Evolutionary conservation across 768 basidiomycete species (phyloP).

Genomic region (Psilocybe subaeruginosa): DNA sequence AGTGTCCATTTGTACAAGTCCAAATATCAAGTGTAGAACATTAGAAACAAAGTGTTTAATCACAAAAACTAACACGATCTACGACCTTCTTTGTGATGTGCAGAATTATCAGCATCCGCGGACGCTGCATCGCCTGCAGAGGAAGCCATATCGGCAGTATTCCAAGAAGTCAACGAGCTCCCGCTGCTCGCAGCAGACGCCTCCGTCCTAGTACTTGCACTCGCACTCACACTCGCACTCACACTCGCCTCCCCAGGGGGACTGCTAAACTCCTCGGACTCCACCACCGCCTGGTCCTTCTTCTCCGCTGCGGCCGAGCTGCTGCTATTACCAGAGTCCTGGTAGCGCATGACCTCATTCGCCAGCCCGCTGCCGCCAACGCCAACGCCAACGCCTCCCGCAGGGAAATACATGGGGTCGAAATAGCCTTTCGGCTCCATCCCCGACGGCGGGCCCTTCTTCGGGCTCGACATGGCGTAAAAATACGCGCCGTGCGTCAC

Average conservation of each 20-base stretch:
- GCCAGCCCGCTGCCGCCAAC: slow-evolving; percentile 26
- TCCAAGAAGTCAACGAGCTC: slow-evolving; percentile 4
- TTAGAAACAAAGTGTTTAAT: too few relatives aligned
- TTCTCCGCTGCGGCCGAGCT: not conserved
- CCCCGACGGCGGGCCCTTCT: slow-evolving; percentile 21
- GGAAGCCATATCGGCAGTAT: not conserved
- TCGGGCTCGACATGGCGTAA: slow-evolving; percentile 28
- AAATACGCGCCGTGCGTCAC: slow-evolving; percentile 28
- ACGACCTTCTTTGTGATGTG: not conserved
- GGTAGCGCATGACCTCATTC: slow-evolving; percentile 38
- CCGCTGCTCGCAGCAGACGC: slow-evolving; percentile 3
- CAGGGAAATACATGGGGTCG: slow-evolving; percentile 44
- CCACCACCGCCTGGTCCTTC: not conserved
- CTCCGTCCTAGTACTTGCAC: slow-evolving; percentile 1
- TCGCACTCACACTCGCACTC: slow-evolving; percentile 1
- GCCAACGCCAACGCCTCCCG: slow-evolving; percentile 12
- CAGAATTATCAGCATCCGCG: not conserved
- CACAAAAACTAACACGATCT: too few relatives aligned
- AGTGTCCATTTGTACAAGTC: too few relatives aligned
- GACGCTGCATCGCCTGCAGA: not conserved
- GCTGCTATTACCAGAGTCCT: not conserved
- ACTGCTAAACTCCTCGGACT: not conserved
- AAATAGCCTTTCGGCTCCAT: slow-evolving; percentile 47
- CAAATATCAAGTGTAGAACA: too few relatives aligned
- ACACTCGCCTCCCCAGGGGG: not conserved